Percentiles rank a stretch among this genome's conserved stretches.
phyloP scores from a whole-genome alignment of 2,329 filamentous ascomycete genomes.

The Alternaria sp. region DNA sequence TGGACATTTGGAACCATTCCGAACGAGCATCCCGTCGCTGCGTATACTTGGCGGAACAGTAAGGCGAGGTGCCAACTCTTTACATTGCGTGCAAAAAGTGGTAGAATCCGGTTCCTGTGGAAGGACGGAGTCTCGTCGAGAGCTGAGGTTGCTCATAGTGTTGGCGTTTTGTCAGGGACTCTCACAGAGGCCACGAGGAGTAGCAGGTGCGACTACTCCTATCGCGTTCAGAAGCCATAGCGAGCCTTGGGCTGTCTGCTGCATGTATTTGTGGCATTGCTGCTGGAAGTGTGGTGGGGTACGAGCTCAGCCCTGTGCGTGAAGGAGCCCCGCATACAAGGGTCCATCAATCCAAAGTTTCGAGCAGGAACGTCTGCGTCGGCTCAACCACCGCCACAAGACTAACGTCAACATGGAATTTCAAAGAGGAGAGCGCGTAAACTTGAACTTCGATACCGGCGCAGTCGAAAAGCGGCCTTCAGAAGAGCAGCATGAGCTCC shows the following conservation, averaged over 20 bases:
- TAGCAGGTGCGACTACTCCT: background rate
- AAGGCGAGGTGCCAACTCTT: background rate
- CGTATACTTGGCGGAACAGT: background rate
- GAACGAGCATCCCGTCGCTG: background rate
- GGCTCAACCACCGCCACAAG: slow-evolving; percentile 11
- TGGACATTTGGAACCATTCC: background rate
- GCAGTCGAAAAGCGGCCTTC: slow-evolving; percentile 54
- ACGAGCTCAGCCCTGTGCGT: background rate
- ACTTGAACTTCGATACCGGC: slow-evolving; percentile 66
- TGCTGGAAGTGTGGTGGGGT: slow-evolving; percentile 4
- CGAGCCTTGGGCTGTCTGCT: background rate
- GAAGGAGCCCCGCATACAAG: slow-evolving; percentile 6
- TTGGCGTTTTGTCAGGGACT: background rate
- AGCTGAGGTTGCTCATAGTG: background rate
- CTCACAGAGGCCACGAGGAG: background rate
- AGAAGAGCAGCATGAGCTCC: slow-evolving; percentile 26
- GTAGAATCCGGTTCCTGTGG: background rate
- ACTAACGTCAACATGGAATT: slow-evolving; percentile 50
- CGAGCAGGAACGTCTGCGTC: slow-evolving; percentile 3
- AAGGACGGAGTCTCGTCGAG: background rate
- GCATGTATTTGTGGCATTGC: background rate
- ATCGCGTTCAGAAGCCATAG: background rate
- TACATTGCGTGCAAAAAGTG: background rate
- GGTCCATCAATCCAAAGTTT: slow-evolving; percentile 12
- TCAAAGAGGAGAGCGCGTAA: slow-evolving; percentile 67